phyloP scores from a whole-genome alignment of 495 filamentous ascomycete genomes.

The Poronia punctata region DNA sequence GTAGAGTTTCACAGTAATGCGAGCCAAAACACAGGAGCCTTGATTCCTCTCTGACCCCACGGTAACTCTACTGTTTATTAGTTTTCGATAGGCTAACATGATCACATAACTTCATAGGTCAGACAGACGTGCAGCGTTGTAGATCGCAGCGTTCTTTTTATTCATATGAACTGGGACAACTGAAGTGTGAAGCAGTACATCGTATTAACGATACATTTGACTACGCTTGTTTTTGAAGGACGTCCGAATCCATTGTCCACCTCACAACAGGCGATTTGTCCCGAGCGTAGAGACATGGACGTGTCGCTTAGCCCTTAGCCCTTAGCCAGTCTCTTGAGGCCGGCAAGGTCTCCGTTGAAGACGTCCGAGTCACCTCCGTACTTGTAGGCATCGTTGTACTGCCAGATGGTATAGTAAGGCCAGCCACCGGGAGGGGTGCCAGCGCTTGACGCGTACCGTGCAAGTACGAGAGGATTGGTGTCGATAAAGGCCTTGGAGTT shows the following conservation, averaged over 20 bases:
- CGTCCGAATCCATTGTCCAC: no score
- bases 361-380: slow-evolving; percentile 48
- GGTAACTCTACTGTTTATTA: no score
- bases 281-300: no score
- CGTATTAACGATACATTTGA: background rate
- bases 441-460: slow-evolving; percentile 40
- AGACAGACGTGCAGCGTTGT: no score
- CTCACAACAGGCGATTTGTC: background rate
- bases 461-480: slow-evolving; percentile 53
- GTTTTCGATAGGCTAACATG: no score
- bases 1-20: no score
- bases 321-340: background rate
- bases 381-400: slow-evolving; percentile 40
- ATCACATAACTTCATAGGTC: no score
- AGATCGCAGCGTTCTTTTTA: no score
- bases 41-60: no score
- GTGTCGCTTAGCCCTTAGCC: slow-evolving; percentile 12
- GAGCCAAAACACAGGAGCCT: no score
- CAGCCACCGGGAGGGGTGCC: slow-evolving; percentile 54
- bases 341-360: slow-evolving; percentile 39
- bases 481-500: slow-evolving; percentile 43
- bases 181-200: background rate
- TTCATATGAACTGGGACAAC: no score
- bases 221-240: background rate
- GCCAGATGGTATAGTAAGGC: slow-evolving; percentile 56